phyloP scores from a whole-genome alignment of 2,329 filamentous ascomycete species.

The Rhynchosporium graminicola region DNA sequence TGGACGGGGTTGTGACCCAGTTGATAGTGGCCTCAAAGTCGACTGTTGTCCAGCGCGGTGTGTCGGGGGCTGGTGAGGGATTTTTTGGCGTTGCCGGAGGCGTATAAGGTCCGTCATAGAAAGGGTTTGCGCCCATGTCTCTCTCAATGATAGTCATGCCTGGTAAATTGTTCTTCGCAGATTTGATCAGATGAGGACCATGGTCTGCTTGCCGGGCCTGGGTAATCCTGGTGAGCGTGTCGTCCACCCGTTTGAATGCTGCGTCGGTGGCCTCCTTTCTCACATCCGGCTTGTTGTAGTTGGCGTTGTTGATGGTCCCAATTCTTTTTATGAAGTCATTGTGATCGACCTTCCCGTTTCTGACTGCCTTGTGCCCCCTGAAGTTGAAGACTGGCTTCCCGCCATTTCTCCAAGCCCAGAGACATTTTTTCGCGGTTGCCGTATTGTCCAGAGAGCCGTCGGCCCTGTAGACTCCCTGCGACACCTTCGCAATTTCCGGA shows the following conservation, averaged over 20 bases:
- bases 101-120: neutral
- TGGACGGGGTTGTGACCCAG: neutral
- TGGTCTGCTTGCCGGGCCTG: neutral
- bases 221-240: slow-evolving; percentile 1
- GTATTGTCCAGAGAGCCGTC: neutral
- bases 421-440: neutral
- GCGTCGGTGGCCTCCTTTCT: neutral
- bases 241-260: neutral
- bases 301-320: neutral
- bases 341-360: neutral
- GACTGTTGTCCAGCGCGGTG: neutral
- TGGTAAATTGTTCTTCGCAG: neutral
- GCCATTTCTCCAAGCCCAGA: slow-evolving; percentile 1
- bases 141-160: neutral
- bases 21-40: slow-evolving; percentile 1
- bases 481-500: neutral
- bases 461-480: neutral
- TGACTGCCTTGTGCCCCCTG: neutral
- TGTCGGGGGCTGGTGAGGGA: neutral
- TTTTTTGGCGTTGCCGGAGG: neutral
- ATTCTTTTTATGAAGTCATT: neutral
- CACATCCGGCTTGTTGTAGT: neutral
- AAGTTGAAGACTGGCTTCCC: neutral
- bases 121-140: neutral
- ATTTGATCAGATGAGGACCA: neutral